These are phyloP conservation scores for Metarhizium humberi DNA, from an alignment of 2,329 filamentous ascomycete species.

Conservation along the genomic window DNA sequence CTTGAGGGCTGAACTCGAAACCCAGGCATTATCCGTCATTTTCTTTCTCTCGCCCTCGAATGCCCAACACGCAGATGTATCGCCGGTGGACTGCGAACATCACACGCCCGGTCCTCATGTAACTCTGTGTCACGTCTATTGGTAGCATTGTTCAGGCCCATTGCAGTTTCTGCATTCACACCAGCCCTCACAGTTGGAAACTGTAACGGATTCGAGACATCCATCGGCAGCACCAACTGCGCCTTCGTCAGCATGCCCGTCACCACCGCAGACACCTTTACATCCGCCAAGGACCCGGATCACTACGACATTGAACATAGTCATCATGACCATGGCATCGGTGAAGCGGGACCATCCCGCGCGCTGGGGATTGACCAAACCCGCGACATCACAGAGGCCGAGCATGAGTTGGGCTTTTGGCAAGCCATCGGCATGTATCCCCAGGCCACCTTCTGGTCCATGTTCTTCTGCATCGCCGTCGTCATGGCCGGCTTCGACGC, in stretches of 20 bases:
- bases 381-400: slow-evolving; percentile 12
- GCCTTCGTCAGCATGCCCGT: slow-evolving; percentile 1
- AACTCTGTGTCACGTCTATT: too few species aligned
- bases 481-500: slow-evolving; percentile 25
- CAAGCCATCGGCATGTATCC: slow-evolving; percentile 29
- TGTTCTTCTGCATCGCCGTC: slow-evolving; percentile 19
- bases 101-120: too few species aligned
- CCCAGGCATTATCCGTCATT: too few species aligned
- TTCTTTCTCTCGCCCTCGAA: too few species aligned
- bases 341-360: slow-evolving; percentile 1
- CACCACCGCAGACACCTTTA: not conserved
- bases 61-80: too few species aligned
- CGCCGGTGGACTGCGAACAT: too few species aligned
- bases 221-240: not conserved
- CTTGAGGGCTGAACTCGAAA: too few species aligned
- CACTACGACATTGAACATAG: not conserved
- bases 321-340: not conserved
- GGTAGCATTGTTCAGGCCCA: too few species aligned
- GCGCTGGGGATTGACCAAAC: slow-evolving; percentile 12
- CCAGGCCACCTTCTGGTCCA: slow-evolving; percentile 19
- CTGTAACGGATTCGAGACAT: not conserved
- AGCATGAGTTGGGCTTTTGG: slow-evolving; percentile 18
- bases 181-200: not conserved
- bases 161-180: not conserved
- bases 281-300: not conserved